Conservation (phyloP, 441 rosid species). For the Erodium moschatum region DNA sequence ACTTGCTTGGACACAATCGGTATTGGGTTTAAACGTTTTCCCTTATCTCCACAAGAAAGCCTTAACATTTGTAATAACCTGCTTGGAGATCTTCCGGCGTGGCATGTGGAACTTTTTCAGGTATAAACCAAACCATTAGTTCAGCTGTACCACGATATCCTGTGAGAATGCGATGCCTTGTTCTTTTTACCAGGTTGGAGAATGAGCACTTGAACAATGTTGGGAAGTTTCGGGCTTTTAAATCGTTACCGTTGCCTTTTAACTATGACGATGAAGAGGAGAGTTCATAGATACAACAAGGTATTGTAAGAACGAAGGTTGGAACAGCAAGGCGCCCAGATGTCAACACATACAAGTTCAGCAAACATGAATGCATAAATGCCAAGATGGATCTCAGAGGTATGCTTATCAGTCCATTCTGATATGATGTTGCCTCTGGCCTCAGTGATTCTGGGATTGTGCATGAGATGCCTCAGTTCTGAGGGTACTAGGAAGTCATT, state of each 20-base stretch:
- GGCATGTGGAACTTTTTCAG: constrained; percentile 94
- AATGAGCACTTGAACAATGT: constrained; percentile 88
- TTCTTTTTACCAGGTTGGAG: constrained; percentile 44
- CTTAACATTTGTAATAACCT: constrained; percentile 41
- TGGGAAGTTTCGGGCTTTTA: constrained; percentile 71
- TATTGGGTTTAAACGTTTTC: constrained; percentile 46
- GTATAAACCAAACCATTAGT: constrained; percentile 22
- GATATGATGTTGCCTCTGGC: no score
- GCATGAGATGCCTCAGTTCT: background rate
- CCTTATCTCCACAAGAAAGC: constrained; percentile 53
- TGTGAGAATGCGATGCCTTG: no score
- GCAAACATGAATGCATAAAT: no score
- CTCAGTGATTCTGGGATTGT: no score
- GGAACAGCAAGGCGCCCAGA: no score
- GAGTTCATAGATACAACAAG: constrained; percentile 16
- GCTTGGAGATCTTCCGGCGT: constrained; percentile 73
- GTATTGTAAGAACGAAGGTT: no score
- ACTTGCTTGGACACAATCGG: constrained; percentile 77
- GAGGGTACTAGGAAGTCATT: background rate
- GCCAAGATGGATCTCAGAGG: no score
- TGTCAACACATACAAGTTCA: no score
- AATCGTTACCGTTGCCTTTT: constrained; percentile 73
- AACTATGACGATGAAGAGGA: constrained; percentile 31
- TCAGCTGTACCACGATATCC: no score
- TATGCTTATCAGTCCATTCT: background rate